Evolutionary conservation across 192 early-diverging fungal species (phyloP).

Genomic region (Rhizophagus clarus): DNA sequence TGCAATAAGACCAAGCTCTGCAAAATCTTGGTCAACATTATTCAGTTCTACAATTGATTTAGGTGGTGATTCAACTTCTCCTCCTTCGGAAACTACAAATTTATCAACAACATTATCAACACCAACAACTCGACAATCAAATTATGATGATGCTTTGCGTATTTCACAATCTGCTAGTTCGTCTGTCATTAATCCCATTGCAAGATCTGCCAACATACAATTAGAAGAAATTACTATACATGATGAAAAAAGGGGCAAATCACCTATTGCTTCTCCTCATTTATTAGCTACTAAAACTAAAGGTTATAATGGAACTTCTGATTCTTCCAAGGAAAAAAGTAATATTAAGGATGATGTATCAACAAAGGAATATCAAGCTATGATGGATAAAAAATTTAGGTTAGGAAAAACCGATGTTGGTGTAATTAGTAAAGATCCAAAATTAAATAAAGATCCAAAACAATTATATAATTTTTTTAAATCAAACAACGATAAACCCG

Average conservation of each 20-base stretch:
- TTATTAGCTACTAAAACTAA: background rate
- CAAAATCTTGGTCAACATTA: background rate
- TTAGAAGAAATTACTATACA: background rate
- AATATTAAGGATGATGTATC: background rate
- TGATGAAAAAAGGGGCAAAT: background rate
- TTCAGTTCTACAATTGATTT: background rate
- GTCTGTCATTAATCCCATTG: background rate
- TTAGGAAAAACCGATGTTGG: background rate
- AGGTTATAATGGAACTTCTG: background rate
- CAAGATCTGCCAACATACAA: background rate
- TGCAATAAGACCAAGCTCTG: background rate
- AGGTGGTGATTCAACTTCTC: background rate
- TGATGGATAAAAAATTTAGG: background rate
- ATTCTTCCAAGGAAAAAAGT: background rate
- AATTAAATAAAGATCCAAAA: background rate
- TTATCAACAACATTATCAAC: background rate
- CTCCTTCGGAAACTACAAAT: background rate
- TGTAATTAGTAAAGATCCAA: background rate
- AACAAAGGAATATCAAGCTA: background rate
- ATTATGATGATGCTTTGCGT: background rate
- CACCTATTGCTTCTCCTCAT: background rate
- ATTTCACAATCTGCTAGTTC: background rate
- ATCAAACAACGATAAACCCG: slow-evolving; percentile 39
- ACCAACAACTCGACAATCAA: background rate
- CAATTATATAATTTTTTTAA: slow-evolving; percentile 39